Evolutionary conservation across 805 yeast genomes (phyloP).

Genomic region (Blastobotrys parvus): DNA sequence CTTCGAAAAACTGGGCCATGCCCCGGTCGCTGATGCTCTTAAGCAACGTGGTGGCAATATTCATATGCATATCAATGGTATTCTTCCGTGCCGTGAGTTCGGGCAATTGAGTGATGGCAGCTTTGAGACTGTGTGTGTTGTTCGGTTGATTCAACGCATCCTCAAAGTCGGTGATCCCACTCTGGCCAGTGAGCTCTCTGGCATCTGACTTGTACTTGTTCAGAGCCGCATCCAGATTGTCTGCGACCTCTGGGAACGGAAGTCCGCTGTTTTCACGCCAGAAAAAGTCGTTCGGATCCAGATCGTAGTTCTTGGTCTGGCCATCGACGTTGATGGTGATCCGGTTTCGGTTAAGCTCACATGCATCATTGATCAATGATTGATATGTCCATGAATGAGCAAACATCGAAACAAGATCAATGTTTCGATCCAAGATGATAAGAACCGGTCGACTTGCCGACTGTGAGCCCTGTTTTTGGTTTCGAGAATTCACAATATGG

Average conservation of each 20-base stretch:
- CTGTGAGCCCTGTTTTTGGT: conserved; percentile 8
- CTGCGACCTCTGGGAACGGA: conserved; percentile 99
- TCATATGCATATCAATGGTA: conserved; percentile 94
- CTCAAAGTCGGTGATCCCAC: conserved; percentile 62
- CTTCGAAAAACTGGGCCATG: conserved; percentile 85
- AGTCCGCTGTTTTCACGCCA: conserved; percentile 78
- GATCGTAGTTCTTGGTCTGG: conserved; percentile 56
- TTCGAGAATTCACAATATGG: conserved; percentile 58
- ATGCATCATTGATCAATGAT: conserved; percentile 90
- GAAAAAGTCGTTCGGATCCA: conserved; percentile 89
- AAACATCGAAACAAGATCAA: conserved; percentile 89
- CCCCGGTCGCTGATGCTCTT: conserved; percentile 79
- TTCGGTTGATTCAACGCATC: conserved; percentile 35
- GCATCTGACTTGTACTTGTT: conserved; percentile 81
- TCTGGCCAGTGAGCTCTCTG: conserved; percentile 68
- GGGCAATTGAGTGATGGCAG: conserved; percentile 86
- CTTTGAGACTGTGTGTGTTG: conserved; percentile 35
- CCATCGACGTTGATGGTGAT: conserved; percentile 28
- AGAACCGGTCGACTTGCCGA: conserved; percentile 51
- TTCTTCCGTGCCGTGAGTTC: conserved; percentile 82
- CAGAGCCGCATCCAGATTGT: conserved; percentile 81
- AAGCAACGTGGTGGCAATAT: conserved; percentile 75
- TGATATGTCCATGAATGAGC: conserved; percentile 97
- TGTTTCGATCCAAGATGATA: conserved; percentile 75
- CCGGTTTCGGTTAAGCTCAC: conserved; percentile 73